A percentile compares a stretch with the other conserved stretches of the same genome.
Conservation (phyloP, 2,329 filamentous ascomycete genomes). For the Exophiala xenobiotica region DNA sequence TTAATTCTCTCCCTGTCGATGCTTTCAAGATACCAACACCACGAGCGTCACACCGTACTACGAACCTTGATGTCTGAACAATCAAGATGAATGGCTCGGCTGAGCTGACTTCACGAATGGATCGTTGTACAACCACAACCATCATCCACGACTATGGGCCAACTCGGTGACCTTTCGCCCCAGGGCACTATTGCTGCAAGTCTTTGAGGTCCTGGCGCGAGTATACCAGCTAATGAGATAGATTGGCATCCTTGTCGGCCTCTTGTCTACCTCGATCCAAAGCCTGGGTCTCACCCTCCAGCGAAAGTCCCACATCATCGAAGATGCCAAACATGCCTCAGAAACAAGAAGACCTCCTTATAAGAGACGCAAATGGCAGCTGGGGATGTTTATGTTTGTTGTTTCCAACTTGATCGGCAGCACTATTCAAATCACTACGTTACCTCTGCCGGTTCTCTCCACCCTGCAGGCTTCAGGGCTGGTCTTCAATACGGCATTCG, state of each 20-base stretch:
- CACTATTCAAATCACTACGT: constrained; percentile 93
- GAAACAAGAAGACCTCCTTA: constrained; percentile 83
- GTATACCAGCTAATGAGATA: constrained; percentile 40
- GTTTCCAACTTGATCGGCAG: constrained; percentile 91
- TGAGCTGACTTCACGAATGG: constrained; percentile 17
- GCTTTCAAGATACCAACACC: neutral
- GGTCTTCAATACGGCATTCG: constrained; percentile 98
- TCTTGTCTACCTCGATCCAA: constrained; percentile 91
- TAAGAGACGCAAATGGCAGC: constrained; percentile 87
- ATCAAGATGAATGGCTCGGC: constrained; percentile 21
- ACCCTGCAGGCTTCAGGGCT: constrained; percentile 93
- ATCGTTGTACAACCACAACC: constrained; percentile 5
- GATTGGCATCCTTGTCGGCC: constrained; percentile 90
- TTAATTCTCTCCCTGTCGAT: neutral
- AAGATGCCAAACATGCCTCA: constrained; percentile 84
- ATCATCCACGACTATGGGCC: constrained; percentile 56
- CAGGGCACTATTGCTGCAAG: constrained; percentile 74
- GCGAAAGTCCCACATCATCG: constrained; percentile 95
- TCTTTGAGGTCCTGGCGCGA: constrained; percentile 16
- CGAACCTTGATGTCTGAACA: constrained; percentile 12
- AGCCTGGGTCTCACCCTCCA: constrained; percentile 93
- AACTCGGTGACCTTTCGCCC: constrained; percentile 72
- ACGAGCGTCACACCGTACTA: neutral
- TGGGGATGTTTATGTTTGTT: constrained; percentile 95
- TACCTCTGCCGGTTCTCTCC: constrained; percentile 89